A percentile compares a stretch with the other conserved stretches of the same genome.
Evolutionary conservation across 2,329 filamentous ascomycete species (phyloP).

Genomic region (Penicillium sp.): DNA sequence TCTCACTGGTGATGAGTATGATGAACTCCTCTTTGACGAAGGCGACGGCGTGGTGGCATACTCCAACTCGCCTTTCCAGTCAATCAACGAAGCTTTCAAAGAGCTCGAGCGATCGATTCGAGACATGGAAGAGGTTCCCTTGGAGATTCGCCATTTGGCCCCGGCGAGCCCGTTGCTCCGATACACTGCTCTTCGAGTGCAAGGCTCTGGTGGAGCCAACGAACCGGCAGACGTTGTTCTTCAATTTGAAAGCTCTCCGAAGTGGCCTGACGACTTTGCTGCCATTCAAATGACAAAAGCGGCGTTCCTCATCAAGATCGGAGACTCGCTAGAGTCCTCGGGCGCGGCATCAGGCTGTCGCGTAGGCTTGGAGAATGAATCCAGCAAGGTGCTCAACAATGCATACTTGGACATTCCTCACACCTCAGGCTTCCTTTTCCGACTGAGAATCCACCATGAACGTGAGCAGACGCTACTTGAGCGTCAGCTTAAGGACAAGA

Average conservation of each 20-base stretch:
- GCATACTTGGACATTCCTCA: slow-evolving; percentile 81
- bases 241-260: slow-evolving; percentile 87
- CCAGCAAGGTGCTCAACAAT: slow-evolving; percentile 67
- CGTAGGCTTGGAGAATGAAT: slow-evolving; percentile 77
- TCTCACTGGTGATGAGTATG: slow-evolving; percentile 53
- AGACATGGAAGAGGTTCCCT: slow-evolving; percentile 74
- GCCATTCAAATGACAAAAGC: slow-evolving; percentile 94
- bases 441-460: slow-evolving; percentile 84
- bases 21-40: slow-evolving; percentile 32
- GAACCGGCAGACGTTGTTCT: slow-evolving; percentile 73
- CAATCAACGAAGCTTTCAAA: slow-evolving; percentile 67
- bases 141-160: slow-evolving; percentile 79
- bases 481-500: slow-evolving; percentile 72
- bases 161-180: slow-evolving; percentile 71
- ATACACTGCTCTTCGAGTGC: slow-evolving; percentile 56
- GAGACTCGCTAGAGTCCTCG: slow-evolving; percentile 65
- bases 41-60: slow-evolving; percentile 44
- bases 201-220: slow-evolving; percentile 22
- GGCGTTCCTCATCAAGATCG: slow-evolving; percentile 75
- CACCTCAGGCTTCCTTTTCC: slow-evolving; percentile 69
- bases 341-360: slow-evolving; percentile 63
- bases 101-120: slow-evolving; percentile 74
- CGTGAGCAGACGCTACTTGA: slow-evolving; percentile 79
- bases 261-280: slow-evolving; percentile 88
- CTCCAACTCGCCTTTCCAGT: slow-evolving; percentile 58